Evolutionary conservation across 148 eudicot species (phyloP).

Genomic region (Camellia sinensis): DNA sequence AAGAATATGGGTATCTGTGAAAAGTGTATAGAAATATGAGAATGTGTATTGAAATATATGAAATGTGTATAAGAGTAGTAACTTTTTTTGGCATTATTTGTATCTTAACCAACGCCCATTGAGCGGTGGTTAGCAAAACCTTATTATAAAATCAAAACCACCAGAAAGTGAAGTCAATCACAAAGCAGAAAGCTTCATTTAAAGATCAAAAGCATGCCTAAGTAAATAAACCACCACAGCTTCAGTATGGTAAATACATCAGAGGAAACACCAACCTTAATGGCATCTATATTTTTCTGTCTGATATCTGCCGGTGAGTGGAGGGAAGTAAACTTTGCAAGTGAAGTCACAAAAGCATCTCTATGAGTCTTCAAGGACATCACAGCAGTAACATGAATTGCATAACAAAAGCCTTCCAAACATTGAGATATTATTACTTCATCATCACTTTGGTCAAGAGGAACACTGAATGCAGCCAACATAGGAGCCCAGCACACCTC

Average conservation of each 20-base stretch:
- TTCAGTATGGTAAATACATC: not conserved
- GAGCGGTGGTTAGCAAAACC: too few relatives aligned
- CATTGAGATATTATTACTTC: conserved; percentile 70
- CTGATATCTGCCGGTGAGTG: conserved; percentile 60
- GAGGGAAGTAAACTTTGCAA: conserved; percentile 58
- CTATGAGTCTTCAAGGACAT: conserved; percentile 99
- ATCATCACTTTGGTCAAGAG: conserved; percentile 98
- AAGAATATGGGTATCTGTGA: too few relatives aligned
- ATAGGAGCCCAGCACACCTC: conserved; percentile 99
- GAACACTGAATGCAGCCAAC: conserved; percentile 99
- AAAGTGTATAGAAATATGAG: too few relatives aligned
- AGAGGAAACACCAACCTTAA: conserved; percentile 62
- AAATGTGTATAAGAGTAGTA: too few relatives aligned
- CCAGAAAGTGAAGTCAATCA: not conserved
- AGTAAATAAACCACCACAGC: not conserved
- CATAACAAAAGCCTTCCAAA: conserved; percentile 86
- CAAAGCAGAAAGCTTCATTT: conserved; percentile 6
- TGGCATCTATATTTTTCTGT: conserved; percentile 89
- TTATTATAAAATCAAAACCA: conserved; percentile 6
- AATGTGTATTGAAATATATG: too few relatives aligned
- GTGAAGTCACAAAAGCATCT: conserved; percentile 86
- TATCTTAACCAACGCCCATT: too few relatives aligned
- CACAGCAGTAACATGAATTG: conserved; percentile 95
- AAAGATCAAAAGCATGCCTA: not conserved
- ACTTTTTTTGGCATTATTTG: too few relatives aligned